phyloP scores from a whole-genome alignment of 176 grass and related monocot genomes.

The Canna indica region DNA sequence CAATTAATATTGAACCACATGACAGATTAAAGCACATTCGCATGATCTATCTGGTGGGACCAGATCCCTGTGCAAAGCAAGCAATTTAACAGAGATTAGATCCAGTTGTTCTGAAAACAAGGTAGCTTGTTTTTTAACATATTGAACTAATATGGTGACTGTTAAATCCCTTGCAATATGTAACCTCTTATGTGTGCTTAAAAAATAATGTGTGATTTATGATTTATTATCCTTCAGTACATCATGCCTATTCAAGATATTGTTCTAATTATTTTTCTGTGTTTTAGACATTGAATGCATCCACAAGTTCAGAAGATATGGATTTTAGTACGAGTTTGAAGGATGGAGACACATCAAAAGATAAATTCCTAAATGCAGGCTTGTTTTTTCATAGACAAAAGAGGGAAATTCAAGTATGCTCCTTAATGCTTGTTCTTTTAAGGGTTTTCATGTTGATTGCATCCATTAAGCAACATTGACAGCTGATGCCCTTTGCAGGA shows the following conservation, averaged over 20 bases:
- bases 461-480: conserved; percentile 16
- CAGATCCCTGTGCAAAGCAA: conserved; percentile 29
- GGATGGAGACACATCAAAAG: conserved; percentile 14
- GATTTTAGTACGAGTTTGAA: conserved; percentile 15
- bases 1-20: conserved; percentile 6
- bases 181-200: conserved; percentile 33
- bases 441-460: conserved; percentile 9
- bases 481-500: conserved; percentile 38
- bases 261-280: neutral
- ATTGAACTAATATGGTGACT: neutral
- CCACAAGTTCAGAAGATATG: conserved; percentile 19
- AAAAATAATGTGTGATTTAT: neutral
- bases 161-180: neutral
- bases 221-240: neutral
- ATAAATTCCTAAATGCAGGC: conserved; percentile 23
- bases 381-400: conserved; percentile 48
- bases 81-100: conserved; percentile 23
- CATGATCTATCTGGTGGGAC: conserved; percentile 34
- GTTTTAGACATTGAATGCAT: neutral
- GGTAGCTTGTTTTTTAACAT: conserved; percentile 29
- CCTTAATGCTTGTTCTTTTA: neutral
- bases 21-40: conserved; percentile 37
- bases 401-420: conserved; percentile 62
- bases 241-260: neutral
- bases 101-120: conserved; percentile 24